phyloP scores from a whole-genome alignment of 331 rosid species.

The Pyracantha coccinea region DNA sequence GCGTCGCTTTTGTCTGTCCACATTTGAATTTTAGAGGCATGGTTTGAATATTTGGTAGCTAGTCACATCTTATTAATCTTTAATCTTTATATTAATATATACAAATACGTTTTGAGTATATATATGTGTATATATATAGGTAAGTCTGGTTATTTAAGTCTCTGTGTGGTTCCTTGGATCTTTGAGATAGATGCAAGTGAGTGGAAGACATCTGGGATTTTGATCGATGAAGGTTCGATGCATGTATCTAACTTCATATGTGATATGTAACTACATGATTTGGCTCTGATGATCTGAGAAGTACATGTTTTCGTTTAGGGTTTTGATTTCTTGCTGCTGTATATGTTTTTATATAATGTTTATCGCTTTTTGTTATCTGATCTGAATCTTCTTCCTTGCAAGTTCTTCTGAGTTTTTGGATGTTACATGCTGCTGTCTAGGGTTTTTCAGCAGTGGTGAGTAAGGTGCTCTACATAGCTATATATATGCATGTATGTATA shows the following conservation, averaged over 20 bases:
- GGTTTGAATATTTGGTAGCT: neutral
- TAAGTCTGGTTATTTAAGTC: too few species aligned
- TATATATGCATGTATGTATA: too few species aligned
- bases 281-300: too few species aligned
- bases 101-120: too few species aligned
- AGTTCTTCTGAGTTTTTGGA: neutral
- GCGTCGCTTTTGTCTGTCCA: neutral
- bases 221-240: too few species aligned
- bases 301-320: neutral
- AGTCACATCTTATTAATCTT: neutral
- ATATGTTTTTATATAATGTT: too few species aligned
- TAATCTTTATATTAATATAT: neutral
- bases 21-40: too few species aligned
- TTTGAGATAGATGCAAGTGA: too few species aligned
- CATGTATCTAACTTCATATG: too few species aligned
- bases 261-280: neutral
- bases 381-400: neutral
- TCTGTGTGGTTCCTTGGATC: too few species aligned
- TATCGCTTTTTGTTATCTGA: neutral
- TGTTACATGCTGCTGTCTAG: neutral
- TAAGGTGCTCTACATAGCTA: neutral
- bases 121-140: too few species aligned
- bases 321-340: neutral
- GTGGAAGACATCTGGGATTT: too few species aligned
- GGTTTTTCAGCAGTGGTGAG: neutral